These are phyloP conservation scores for Huntiella omanensis DNA, from an alignment of 2,329 filamentous ascomycete species.

Conservation along the genomic window DNA sequence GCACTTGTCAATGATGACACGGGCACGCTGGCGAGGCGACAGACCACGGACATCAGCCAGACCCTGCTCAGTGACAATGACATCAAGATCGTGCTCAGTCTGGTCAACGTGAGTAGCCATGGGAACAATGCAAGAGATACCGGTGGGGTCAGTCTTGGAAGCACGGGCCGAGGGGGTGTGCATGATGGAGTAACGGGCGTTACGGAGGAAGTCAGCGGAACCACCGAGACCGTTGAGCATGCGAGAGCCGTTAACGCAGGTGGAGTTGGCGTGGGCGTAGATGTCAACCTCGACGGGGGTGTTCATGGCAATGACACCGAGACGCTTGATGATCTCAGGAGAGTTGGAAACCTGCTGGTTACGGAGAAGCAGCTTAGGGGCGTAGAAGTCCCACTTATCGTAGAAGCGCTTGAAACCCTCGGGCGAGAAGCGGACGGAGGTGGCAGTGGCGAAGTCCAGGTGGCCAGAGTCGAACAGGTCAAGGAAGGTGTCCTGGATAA, in stretches of 20 bases:
- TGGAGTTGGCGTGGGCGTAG: constrained; percentile 83
- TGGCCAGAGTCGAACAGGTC: constrained; percentile 80
- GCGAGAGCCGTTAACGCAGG: constrained; percentile 71
- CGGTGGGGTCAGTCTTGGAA: constrained; percentile 63
- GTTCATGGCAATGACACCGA: constrained; percentile 88
- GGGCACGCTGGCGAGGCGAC: constrained; percentile 58
- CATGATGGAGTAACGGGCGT: constrained; percentile 76
- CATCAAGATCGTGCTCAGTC: constrained; percentile 80
- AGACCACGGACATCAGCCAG: constrained; percentile 73
- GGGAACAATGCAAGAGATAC: constrained; percentile 75
- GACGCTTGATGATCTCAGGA: constrained; percentile 72
- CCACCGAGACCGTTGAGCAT: constrained; percentile 78
- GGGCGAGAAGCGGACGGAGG: constrained; percentile 76
- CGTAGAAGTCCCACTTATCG: constrained; percentile 62
- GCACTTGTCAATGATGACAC: constrained; percentile 74
- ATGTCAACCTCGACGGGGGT: constrained; percentile 88
- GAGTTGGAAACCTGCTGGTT: constrained; percentile 80
- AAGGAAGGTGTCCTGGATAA: constrained; percentile 81
- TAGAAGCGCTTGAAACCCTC: constrained; percentile 87
- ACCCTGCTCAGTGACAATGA: constrained; percentile 60
- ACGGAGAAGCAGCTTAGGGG: constrained; percentile 65
- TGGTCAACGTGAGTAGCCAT: constrained; percentile 88
- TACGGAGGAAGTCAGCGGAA: constrained; percentile 64
- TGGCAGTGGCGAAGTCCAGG: constrained; percentile 77
- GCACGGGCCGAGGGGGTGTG: constrained; percentile 72